phyloP scores from a whole-genome alignment of 495 filamentous ascomycete genomes.

The Penicillium parvum region DNA sequence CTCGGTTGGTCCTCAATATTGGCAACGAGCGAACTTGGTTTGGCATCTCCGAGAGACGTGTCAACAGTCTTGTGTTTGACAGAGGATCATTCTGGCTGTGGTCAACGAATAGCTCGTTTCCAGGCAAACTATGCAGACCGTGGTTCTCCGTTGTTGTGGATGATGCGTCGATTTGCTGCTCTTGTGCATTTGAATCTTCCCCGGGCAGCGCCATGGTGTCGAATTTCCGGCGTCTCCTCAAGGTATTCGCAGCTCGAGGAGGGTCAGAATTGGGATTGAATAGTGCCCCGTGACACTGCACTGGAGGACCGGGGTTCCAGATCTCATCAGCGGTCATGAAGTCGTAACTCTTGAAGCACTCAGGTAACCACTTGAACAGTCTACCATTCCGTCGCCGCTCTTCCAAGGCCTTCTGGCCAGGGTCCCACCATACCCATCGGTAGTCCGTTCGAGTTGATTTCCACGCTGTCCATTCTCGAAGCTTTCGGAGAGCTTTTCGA shows the following conservation, averaged over 20 bases:
- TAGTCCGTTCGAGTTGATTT: conserved; percentile 32
- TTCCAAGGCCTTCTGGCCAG: conserved; percentile 21
- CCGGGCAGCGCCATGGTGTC: not conserved
- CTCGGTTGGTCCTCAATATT: too few species aligned
- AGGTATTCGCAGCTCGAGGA: not conserved
- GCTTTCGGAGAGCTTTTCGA: conserved; percentile 11
- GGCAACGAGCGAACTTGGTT: too few species aligned
- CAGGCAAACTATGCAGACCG: too few species aligned
- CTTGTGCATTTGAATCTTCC: too few species aligned
- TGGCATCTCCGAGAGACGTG: too few species aligned
- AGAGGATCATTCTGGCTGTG: too few species aligned
- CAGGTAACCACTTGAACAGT: conserved; percentile 20
- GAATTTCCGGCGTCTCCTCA: not conserved
- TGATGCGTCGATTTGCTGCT: too few species aligned
- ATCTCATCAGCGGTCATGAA: conserved; percentile 22
- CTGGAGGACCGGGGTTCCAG: conserved; percentile 21
- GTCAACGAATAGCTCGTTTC: too few species aligned
- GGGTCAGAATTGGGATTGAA: not conserved
- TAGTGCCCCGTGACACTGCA: conserved; percentile 16
- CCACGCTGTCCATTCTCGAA: conserved; percentile 33
- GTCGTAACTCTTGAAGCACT: conserved; percentile 25
- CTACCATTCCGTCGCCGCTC: conserved; percentile 11
- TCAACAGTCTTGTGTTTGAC: too few species aligned
- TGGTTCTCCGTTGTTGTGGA: not conserved
- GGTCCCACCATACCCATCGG: conserved; percentile 43